Percentiles rank a stretch among this genome's conserved stretches.
phyloP scores from a whole-genome alignment of 768 basidiomycete species.

The Suillus bovinus region DNA sequence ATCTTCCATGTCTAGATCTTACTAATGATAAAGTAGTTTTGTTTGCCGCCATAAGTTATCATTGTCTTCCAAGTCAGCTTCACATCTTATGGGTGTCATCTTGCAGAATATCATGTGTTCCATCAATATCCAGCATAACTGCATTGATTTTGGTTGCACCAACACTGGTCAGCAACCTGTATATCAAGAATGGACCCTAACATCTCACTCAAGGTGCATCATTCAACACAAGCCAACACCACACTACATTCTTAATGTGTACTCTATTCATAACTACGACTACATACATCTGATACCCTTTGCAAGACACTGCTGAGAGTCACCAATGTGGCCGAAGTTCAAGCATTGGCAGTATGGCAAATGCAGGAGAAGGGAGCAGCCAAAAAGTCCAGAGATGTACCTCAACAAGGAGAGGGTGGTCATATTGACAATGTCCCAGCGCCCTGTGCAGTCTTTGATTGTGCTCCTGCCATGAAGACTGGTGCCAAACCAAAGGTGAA shows the following conservation, averaged over 20 bases:
- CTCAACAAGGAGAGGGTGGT: no score
- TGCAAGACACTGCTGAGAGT: background rate
- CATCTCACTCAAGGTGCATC: slow-evolving; percentile 3
- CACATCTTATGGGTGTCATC: background rate
- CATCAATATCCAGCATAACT: slow-evolving; percentile 25
- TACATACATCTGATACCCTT: background rate
- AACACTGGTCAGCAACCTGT: background rate
- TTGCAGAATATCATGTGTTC: slow-evolving; percentile 18
- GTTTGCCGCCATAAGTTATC: background rate
- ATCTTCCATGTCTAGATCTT: slow-evolving; percentile 7
- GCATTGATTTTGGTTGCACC: background rate
- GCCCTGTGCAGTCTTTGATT: no score
- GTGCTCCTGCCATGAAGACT: no score
- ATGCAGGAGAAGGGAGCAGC: background rate
- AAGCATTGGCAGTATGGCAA: background rate
- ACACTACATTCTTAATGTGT: slow-evolving; percentile 13
- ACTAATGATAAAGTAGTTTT: background rate
- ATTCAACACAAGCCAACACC: slow-evolving; percentile 5
- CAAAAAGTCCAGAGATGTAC: no score
- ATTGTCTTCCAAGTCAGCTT: background rate
- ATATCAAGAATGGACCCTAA: slow-evolving; percentile 16
- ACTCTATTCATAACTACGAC: slow-evolving; percentile 11
- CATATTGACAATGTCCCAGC: no score
- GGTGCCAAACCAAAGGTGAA: no score
- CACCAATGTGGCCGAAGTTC: background rate